Conservation (phyloP, 208 protist species). For the Wallacemonas sp. region DNA sequence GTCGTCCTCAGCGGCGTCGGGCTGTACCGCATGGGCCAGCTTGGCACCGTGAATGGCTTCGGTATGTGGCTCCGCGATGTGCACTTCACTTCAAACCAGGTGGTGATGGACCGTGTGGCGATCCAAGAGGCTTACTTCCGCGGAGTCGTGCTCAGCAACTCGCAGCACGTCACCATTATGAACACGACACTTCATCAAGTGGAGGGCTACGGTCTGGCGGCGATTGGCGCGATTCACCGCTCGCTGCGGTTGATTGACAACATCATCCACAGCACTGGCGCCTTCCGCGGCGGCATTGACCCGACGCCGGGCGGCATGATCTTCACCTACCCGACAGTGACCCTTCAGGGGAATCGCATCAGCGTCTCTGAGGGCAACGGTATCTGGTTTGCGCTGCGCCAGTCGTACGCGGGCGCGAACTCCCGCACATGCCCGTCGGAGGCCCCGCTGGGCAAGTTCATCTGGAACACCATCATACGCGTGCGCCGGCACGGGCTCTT, state of each 20-base stretch:
- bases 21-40: constrained; percentile 44
- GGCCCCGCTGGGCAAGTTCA: constrained; percentile 16
- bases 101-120: constrained; percentile 27
- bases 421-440: constrained; percentile 31
- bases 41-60: constrained; percentile 29
- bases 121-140: constrained; percentile 43
- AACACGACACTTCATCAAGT: constrained; percentile 21
- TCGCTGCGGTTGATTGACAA: constrained; percentile 22
- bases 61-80: constrained; percentile 29
- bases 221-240: constrained; percentile 30
- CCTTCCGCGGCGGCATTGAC: constrained; percentile 32
- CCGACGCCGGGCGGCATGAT: constrained; percentile 27
- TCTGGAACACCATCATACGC: constrained; percentile 31
- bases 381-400: constrained; percentile 44
- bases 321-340: constrained; percentile 28
- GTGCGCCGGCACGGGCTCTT: constrained; percentile 31
- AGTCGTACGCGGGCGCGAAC: constrained; percentile 20
- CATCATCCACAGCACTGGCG: constrained; percentile 14
- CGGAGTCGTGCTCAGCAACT: constrained; percentile 35
- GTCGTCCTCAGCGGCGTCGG: constrained; percentile 24
- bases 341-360: constrained; percentile 27
- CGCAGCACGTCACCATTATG: constrained; percentile 26
- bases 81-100: constrained; percentile 12
- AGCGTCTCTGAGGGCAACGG: constrained; percentile 30
- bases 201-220: constrained; percentile 35